Conservation (phyloP, 176 grass and related monocot genomes). For the Oryza brachyantha region DNA sequence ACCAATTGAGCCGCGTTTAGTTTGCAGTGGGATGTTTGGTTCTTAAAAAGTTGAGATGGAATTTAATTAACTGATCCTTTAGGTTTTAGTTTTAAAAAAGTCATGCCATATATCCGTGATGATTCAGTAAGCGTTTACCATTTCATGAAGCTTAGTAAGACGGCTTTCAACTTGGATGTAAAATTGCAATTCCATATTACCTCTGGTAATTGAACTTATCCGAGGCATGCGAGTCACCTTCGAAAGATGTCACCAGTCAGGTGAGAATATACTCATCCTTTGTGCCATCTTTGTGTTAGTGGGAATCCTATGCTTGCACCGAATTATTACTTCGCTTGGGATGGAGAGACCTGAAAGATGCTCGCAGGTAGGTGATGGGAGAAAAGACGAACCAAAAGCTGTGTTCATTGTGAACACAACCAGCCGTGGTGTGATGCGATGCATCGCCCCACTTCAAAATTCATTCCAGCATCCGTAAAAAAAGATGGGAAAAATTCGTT, state of each 20-base stretch:
- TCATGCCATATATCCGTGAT: neutral
- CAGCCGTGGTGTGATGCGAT: neutral
- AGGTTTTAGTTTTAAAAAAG: neutral
- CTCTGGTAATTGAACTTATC: neutral
- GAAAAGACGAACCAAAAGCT: neutral
- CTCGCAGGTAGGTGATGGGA: no score
- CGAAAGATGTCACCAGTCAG: neutral
- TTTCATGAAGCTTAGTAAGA: neutral
- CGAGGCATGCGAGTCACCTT: neutral
- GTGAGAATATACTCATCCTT: slow-evolving; percentile 43
- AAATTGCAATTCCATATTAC: neutral
- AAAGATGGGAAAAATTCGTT: neutral
- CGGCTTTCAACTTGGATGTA: neutral
- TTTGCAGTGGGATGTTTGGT: no score
- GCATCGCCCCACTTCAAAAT: neutral
- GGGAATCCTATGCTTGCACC: slow-evolving; percentile 37
- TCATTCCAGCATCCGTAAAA: neutral
- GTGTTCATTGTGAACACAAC: slow-evolving; percentile 3
- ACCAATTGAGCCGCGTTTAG: no score
- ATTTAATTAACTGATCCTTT: neutral
- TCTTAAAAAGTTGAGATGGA: neutral
- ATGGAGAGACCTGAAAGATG: slow-evolving; percentile 6
- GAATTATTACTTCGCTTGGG: neutral
- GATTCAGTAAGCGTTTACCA: neutral
- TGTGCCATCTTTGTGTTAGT: neutral